phyloP scores from a whole-genome alignment of 2,329 filamentous ascomycete species.

The Talaromyces sp. region DNA sequence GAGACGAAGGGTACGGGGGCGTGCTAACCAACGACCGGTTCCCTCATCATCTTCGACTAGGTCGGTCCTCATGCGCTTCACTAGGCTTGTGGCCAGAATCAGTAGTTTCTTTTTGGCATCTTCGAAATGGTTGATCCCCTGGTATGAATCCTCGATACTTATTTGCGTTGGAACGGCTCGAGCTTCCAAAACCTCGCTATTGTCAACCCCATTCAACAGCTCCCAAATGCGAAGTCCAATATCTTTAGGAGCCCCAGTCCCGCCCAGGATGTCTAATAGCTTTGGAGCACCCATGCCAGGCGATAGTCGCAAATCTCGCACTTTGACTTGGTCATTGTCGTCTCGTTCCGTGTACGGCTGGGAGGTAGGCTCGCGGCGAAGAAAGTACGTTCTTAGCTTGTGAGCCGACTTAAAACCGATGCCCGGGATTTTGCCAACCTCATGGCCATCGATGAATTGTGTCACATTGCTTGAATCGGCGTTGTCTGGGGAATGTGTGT shows the following conservation, averaged over 20 bases:
- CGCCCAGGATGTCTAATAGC: constrained; percentile 65
- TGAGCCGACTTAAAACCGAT: constrained; percentile 76
- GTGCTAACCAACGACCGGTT: constrained; percentile 62
- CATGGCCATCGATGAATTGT: constrained; percentile 68
- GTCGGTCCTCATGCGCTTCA: constrained; percentile 75
- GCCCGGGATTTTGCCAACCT: constrained; percentile 76
- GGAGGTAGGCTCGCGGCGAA: constrained; percentile 36
- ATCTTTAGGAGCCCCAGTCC: constrained; percentile 65
- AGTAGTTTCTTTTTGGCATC: constrained; percentile 64
- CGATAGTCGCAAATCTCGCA: constrained; percentile 59
- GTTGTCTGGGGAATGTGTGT: constrained; percentile 26
- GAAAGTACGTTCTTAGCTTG: constrained; percentile 58
- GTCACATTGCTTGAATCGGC: constrained; percentile 48
- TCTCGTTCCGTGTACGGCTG: constrained; percentile 28
- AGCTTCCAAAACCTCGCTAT: constrained; percentile 65
- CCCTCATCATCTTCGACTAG: constrained; percentile 51
- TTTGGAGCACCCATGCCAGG: constrained; percentile 58
- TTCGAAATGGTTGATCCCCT: constrained; percentile 59
- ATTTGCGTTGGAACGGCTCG: constrained; percentile 76
- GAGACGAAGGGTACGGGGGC: constrained; percentile 75
- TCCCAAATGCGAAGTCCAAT: constrained; percentile 70
- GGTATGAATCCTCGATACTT: constrained; percentile 90
- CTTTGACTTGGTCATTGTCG: constrained; percentile 55
- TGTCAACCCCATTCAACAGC: constrained; percentile 75
- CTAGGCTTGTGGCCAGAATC: constrained; percentile 63